Conservation (phyloP, 1,284 basidiomycete species). For the Fomitopsis pinicola region DNA sequence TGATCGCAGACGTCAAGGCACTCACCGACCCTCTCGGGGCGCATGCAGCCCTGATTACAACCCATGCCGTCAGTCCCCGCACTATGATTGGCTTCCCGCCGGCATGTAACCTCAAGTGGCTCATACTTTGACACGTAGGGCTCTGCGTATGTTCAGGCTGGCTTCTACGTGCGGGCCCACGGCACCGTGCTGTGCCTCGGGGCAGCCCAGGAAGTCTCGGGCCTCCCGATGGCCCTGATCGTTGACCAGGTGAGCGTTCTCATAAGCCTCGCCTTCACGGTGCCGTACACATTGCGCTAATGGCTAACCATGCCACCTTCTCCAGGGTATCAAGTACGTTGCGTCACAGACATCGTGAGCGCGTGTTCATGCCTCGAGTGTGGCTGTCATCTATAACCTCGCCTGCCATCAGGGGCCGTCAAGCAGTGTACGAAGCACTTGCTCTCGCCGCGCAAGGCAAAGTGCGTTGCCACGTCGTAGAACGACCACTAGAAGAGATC, state of each 20-base stretch:
- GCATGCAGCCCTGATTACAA: constrained; percentile 59
- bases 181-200: constrained; percentile 74
- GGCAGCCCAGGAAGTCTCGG: constrained; percentile 51
- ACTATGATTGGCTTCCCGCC: constrained; percentile 10
- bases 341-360: constrained; percentile 5
- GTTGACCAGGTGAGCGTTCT: constrained; percentile 44
- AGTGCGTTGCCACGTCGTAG: constrained; percentile 53
- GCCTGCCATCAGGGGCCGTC: constrained; percentile 42
- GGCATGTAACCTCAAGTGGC: neutral
- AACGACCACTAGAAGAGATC: constrained; percentile 4
- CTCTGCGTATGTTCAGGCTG: constrained; percentile 65
- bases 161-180: constrained; percentile 62
- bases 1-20: constrained; percentile 48
- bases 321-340: constrained; percentile 6
- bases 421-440: constrained; percentile 72
- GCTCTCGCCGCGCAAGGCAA: constrained; percentile 66
- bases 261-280: neutral
- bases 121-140: constrained; percentile 25
- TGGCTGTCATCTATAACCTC: neutral
- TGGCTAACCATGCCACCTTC: neutral
- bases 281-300: neutral
- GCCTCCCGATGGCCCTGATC: constrained; percentile 72
- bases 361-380: neutral
- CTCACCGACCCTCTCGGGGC: constrained; percentile 62
- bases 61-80: constrained; percentile 25